Evolutionary conservation across 2,329 filamentous ascomycete genomes (phyloP).

Genomic region (Botrytis hyacinthi): DNA sequence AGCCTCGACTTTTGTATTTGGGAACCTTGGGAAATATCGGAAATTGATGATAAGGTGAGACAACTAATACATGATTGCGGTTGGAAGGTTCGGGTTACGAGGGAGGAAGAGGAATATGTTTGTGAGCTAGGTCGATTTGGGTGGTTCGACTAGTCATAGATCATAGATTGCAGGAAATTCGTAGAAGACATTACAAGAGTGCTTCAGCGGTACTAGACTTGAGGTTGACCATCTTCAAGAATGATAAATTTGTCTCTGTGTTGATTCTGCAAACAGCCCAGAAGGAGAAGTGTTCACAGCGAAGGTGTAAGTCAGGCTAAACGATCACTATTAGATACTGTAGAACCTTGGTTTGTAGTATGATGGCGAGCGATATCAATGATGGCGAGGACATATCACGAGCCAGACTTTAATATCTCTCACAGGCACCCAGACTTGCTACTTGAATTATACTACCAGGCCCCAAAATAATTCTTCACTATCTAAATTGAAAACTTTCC

Average conservation of each 20-base stretch:
- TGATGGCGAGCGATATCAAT: too few relatives aligned
- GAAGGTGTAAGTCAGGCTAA: not conserved
- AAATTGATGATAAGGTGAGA: not conserved
- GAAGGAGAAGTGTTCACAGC: too few relatives aligned
- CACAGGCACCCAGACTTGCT: not conserved
- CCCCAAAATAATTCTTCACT: not conserved
- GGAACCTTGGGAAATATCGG: not conserved
- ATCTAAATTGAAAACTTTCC: too few relatives aligned
- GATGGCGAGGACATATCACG: too few relatives aligned
- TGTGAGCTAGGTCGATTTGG: too few relatives aligned
- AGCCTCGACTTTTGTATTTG: not conserved
- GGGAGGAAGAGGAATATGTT: not conserved
- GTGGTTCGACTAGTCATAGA: not conserved
- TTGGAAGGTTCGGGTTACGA: not conserved
- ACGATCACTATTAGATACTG: too few relatives aligned
- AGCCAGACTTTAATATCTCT: not conserved
- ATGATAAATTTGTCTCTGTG: not conserved
- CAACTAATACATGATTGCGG: not conserved
- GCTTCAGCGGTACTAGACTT: not conserved
- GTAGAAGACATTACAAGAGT: fast-evolving
- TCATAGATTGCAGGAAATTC: not conserved
- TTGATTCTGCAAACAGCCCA: not conserved
- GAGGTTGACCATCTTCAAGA: not conserved
- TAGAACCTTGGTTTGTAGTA: too few relatives aligned
- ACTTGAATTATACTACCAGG: not conserved